Base-by-base conservation (phyloP, 1,284 basidiomycete genomes). In the Pterulicium gracile region DNA sequence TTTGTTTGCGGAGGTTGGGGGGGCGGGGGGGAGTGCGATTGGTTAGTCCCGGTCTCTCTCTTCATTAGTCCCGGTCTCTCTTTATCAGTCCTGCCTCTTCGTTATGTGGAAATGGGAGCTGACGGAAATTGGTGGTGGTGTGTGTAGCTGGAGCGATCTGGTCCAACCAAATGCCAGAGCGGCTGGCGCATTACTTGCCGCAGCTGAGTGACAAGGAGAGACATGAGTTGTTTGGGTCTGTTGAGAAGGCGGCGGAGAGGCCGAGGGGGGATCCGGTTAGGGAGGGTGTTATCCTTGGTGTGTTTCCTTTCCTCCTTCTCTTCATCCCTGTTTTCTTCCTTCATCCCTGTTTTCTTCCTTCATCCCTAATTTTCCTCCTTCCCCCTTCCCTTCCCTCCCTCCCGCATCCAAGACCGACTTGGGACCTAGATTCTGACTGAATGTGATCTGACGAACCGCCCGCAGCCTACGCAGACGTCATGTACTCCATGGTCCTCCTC, bases 1-100 rank as follows among this genome's bases (percentile, higher is more conserved):
- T 24, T 71, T 93, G 32, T 73, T 87, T 55, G 82, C 83, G 10
- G 87, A 90, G 60, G 79, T 88, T 50, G 88, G 87, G 40, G 80
- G 79, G n/a, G 76, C 77, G 0, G 70, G 85, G 15, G 85, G 87
- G n/a, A 73, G 68, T 20, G 81, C 81, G 4, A 69, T 82, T 43
- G 73, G 73, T 77, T 47, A 5, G 70, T 64, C 47, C 51, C 47
- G 56, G 56, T 21, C 3, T 15, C 14, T 45, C 45, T 24, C 7
- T 42, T 24, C 21, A 23, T 14, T 15, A 7, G 27, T 13, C 17
- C 34, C 34, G 7, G 40, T 20, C 14, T 20, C 22, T 46, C n/a
- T 27, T 21, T 24, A 43, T 23, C n/a, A n/a, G n/a, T n/a, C n/a
- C n/a, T n/a, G n/a, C n/a, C n/a, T n/a, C n/a, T n/a, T n/a, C n/a